Base-by-base conservation (phyloP, 306 rosid genomes). In the Pyrus bretschneideri region DNA sequence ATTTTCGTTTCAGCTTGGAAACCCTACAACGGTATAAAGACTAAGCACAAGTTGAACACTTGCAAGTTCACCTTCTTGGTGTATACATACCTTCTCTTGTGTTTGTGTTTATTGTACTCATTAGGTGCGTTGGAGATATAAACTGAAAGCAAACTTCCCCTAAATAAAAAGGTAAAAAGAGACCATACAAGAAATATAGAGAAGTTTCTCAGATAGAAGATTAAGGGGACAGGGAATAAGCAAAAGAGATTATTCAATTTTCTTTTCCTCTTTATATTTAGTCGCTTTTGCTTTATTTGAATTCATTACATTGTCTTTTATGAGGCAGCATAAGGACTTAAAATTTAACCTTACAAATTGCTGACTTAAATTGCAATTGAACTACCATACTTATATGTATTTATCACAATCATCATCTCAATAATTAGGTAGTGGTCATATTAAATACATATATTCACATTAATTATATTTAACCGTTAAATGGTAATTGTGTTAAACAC, bases 211-310 rank as follows among this genome's bases (percentile, higher is more conserved):
- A 64, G 60, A 57, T 2, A 66, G 21, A 75, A 63, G 69, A 76
- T 5, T 17, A 65, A 15, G 12, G 69, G 57, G 27, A 13, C 54
- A 22, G n/a, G 9, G 57, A 22, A 1, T 10, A 40, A 51, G 58
- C 9, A 54, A 82, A 84, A 73, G 72, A 80, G 74, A 72, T 62
- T 68, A 76, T 70, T 76, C 76, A 81, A 2, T 3, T 77, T 72
- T 60, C 65, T 78, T 49, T 59, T 52, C 63, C 71, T 70, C 63
- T 61, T 61, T 23, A 42, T 83, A 80, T 87, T 82, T 3, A 14
- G 58, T 19, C 3, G 13, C 45, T 61, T 62, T 74, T 44, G 18
- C 46, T 64, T 25, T 54, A 15, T 31, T 51, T 22, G 38, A 10
- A 31, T n/a, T 49, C 35, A 35, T 30, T 30, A 5, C 18, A 42